These are phyloP conservation scores for Tulasnella sp. DNA, from an alignment of 768 basidiomycete species.

Conservation along the genomic window DNA sequence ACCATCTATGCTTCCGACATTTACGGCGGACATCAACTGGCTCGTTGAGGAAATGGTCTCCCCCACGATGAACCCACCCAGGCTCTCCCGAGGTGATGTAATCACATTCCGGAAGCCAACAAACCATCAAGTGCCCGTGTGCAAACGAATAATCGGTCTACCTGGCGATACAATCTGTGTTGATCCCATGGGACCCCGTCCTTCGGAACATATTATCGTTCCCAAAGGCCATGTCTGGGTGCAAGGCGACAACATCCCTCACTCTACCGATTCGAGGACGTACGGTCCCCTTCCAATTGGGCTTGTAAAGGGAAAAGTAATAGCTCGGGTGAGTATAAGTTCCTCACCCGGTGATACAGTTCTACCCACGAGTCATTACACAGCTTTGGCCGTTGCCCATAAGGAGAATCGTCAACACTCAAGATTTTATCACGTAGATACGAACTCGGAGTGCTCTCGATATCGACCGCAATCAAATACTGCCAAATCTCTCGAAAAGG, in stretches of 20 bases:
- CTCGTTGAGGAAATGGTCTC: slow-evolving; percentile 21
- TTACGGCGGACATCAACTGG: slow-evolving; percentile 24
- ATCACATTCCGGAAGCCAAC: slow-evolving; percentile 59
- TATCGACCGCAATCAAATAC: no score
- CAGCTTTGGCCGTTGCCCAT: no score
- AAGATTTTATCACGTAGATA: no score
- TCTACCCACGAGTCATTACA: no score
- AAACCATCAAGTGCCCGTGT: slow-evolving; percentile 52
- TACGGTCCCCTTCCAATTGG: slow-evolving; percentile 87
- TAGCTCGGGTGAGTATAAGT: slow-evolving; percentile 20
- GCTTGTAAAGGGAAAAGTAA: slow-evolving; percentile 54
- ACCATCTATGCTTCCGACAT: slow-evolving; percentile 30
- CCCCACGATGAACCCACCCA: slow-evolving; percentile 8
- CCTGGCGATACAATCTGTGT: slow-evolving; percentile 83
- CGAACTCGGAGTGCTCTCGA: no score
- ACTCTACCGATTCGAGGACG: slow-evolving; percentile 76
- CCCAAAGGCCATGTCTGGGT: slow-evolving; percentile 88
- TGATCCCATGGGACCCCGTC: slow-evolving; percentile 42
- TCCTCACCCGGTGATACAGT: no score
- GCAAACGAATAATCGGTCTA: slow-evolving; percentile 82
- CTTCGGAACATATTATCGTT: slow-evolving; percentile 56
- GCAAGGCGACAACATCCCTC: slow-evolving; percentile 72
- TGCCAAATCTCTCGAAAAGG: no score
- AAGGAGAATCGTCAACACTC: no score
- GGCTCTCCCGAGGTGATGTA: slow-evolving; percentile 60